Evolutionary conservation across 805 yeast species (phyloP), one percentile per base, ranked within the genome.

Genomic region (Zygotorulaspora florentina): DNA sequence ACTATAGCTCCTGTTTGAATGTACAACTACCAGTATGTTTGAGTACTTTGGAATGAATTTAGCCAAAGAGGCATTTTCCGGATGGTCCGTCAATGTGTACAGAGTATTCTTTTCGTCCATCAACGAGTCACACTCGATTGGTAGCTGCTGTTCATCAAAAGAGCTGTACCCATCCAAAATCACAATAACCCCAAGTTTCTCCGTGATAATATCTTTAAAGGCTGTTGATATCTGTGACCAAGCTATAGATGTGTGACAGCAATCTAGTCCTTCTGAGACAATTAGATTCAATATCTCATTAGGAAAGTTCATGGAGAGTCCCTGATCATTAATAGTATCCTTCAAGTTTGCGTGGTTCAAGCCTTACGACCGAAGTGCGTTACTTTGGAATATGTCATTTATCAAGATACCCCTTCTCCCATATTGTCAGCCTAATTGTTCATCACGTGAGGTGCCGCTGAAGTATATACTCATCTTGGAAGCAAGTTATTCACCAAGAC

Each of bases 271-370:
- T 25, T 51, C 45, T 9, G 42, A 31, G 5, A 58, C 56, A 18
- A 62, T 54, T 12, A 42, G 50, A n/a, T 58, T 54, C 16, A 62
- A 26, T 3, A 62, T 43, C 31, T 62, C 67, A 23, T 49, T 41
- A 2, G 67, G 67, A n/a, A 62, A 13, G 8, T 29, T 29, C 33
- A 29, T 29, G 15, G 8, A 12, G 3, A 12, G 15, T 13, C 33
- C 9, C 33, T 29, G 33, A 13, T 8, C 33, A 29, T 29, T 29
- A 13, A 29, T 5, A 29, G 33, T 12, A 29, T 5, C 33, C 8
- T 13, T 12, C n/a, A 12, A 6, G 33, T 9, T 29, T 29, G 6
- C 33, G 15, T 29, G 4, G 4, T 13, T 12, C 33, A 13, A 20
- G 25, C 7, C 7, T 20, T 20, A 20, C 4, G 4, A 20, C 7